A percentile compares a stretch with the other conserved stretches of the same genome.
Conservation (phyloP, 23 red algal species). For the Agarophyton chilense region DNA sequence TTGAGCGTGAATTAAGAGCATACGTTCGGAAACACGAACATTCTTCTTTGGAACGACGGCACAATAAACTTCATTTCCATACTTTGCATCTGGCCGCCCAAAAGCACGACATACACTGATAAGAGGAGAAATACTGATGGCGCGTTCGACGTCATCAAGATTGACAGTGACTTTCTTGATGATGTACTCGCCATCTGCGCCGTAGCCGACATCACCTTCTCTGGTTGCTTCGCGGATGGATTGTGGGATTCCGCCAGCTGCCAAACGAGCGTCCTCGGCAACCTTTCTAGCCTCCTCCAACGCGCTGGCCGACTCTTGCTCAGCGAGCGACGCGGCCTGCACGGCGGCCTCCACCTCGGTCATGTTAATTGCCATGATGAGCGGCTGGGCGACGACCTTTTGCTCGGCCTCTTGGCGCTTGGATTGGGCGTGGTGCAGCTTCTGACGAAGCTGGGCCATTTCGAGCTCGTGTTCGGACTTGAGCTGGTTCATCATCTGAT, state of each 20-base stretch:
- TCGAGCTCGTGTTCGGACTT: conserved; percentile 26
- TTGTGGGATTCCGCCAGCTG: conserved; percentile 35
- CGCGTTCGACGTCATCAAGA: conserved; percentile 73
- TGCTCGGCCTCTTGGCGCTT: conserved; percentile 20
- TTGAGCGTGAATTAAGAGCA: conserved; percentile 77
- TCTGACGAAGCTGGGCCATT: conserved; percentile 40
- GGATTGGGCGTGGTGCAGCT: conserved; percentile 31
- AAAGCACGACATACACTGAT: conserved; percentile 70
- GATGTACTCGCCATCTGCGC: conserved; percentile 56
- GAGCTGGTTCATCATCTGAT: conserved; percentile 34
- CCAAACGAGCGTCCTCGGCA: conserved; percentile 44
- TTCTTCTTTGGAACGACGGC: conserved; percentile 56
- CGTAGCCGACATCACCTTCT: conserved; percentile 61
- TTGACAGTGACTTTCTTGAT: conserved; percentile 75
- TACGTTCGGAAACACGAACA: conserved; percentile 65
- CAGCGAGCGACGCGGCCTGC: conserved; percentile 57
- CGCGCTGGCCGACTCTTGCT: conserved; percentile 58
- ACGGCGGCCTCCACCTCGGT: conserved; percentile 68
- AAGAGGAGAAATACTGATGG: conserved; percentile 30
- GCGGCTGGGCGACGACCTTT: neutral
- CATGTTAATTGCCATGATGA: conserved; percentile 76
- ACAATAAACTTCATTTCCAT: conserved; percentile 78
- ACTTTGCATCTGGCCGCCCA: conserved; percentile 74
- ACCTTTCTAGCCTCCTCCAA: conserved; percentile 60
- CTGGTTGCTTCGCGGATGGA: conserved; percentile 40